Conservation (phyloP, 208 protist genomes). For the Wallacemonas collosoma region DNA sequence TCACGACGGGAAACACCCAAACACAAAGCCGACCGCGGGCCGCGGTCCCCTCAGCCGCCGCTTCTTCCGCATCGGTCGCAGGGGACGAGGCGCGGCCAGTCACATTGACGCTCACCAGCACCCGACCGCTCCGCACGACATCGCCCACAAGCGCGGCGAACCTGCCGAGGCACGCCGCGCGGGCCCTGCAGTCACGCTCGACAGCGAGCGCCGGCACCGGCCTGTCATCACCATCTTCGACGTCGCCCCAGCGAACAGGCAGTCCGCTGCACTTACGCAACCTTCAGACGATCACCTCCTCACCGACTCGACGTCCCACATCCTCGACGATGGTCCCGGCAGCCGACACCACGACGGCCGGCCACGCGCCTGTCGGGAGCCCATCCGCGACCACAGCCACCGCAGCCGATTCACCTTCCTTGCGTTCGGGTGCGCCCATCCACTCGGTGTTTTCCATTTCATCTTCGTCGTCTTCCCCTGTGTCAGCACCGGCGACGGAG, state of each 20-base stretch:
- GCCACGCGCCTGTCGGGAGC: too few species aligned
- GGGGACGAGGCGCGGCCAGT: too few species aligned
- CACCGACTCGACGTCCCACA: not conserved
- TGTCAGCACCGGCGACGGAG: too few species aligned
- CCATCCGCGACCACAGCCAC: not conserved
- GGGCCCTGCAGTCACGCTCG: not conserved
- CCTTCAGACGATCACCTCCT: not conserved
- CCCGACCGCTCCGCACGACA: not conserved
- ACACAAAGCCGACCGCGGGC: too few species aligned
- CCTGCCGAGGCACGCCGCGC: not conserved
- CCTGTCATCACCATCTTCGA: not conserved
- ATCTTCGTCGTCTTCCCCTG: not conserved
- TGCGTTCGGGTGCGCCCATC: not conserved
- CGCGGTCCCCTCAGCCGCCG: too few species aligned
- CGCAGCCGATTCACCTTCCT: not conserved
- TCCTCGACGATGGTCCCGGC: not conserved
- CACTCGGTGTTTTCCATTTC: not conserved
- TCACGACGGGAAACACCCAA: not conserved
- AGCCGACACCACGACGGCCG: too few species aligned
- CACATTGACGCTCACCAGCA: not conserved
- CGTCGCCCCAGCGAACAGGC: conserved; percentile 2
- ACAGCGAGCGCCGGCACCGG: not conserved
- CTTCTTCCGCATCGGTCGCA: too few species aligned
- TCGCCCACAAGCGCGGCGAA: not conserved
- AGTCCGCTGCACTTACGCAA: conserved; percentile 10